These are phyloP conservation scores for Gelatoporia subvermispora DNA, from an alignment of 768 basidiomycete species.

Conservation along the genomic window DNA sequence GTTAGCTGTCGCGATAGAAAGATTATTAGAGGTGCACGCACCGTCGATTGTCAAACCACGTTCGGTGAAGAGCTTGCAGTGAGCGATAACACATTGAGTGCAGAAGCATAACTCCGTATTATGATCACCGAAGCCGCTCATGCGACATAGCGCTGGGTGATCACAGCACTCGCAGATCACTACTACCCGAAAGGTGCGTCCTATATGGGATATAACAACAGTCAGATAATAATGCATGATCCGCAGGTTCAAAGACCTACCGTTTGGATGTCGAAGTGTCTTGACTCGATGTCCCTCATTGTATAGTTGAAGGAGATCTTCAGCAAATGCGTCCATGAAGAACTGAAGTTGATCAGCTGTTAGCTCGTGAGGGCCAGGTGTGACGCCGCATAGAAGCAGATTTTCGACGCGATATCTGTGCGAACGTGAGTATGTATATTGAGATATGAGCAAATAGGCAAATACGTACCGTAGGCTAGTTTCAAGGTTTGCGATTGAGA, in stretches of 20 bases:
- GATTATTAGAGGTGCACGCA: background rate
- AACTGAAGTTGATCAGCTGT: conserved; percentile 7
- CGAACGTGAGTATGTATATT: no score
- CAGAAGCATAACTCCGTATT: conserved; percentile 32
- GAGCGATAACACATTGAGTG: conserved; percentile 29
- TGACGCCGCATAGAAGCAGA: conserved; percentile 17
- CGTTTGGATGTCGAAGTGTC: conserved; percentile 9
- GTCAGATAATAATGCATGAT: background rate
- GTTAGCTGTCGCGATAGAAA: no score
- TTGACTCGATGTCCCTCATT: background rate
- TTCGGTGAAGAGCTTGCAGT: conserved; percentile 15
- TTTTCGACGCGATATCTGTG: no score
- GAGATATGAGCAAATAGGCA: no score
- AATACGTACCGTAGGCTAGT: no score
- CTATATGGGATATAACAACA: conserved; percentile 19
- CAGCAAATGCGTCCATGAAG: background rate
- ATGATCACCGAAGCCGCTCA: no score
- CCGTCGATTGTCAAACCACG: conserved; percentile 6
- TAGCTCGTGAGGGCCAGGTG: conserved; percentile 26
- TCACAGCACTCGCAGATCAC: no score
- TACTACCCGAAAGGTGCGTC: conserved; percentile 14
- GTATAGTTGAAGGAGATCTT: conserved; percentile 6
- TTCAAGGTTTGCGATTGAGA: no score
- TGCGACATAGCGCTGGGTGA: no score
- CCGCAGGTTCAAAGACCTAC: conserved; percentile 14